phyloP scores from a whole-genome alignment of 345 rosid species.

The Camelina laxa region DNA sequence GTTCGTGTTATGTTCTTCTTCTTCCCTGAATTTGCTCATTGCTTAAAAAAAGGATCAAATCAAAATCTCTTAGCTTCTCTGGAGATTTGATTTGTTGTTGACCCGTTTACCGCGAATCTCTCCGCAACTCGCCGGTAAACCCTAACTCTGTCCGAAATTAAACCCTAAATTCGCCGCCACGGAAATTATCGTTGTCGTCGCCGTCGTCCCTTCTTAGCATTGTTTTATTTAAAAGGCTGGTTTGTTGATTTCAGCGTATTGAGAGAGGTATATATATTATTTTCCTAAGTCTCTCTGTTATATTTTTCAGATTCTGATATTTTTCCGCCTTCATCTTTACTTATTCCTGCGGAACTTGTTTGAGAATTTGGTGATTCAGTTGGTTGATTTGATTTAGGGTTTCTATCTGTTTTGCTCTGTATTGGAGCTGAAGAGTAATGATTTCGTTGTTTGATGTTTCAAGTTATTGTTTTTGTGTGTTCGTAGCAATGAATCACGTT shows the following conservation, averaged over 20 bases:
- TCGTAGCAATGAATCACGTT: background rate
- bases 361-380: background rate
- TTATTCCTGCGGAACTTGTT: background rate
- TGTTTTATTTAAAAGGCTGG: background rate
- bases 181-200: background rate
- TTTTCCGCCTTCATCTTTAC: background rate
- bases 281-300: background rate
- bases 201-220: constrained; percentile 15
- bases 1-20: background rate
- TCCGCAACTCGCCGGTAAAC: constrained; percentile 29
- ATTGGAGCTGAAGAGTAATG: background rate
- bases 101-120: constrained; percentile 18
- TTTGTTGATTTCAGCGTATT: constrained; percentile 26
- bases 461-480: background rate
- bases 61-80: background rate
- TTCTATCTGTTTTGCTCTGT: background rate
- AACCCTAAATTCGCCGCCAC: constrained; percentile 13
- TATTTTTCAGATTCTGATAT: constrained; percentile 4
- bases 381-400: constrained; percentile 37
- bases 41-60: background rate
- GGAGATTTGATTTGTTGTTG: constrained; percentile 45
- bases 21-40: background rate
- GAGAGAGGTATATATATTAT: constrained; percentile 26
- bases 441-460: background rate
- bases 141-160: constrained; percentile 1